Percentiles rank a stretch among this genome's conserved stretches.
These are phyloP conservation scores for Noccaea bulbosa DNA, from an alignment of 345 rosid genomes.

Conservation along the genomic window DNA sequence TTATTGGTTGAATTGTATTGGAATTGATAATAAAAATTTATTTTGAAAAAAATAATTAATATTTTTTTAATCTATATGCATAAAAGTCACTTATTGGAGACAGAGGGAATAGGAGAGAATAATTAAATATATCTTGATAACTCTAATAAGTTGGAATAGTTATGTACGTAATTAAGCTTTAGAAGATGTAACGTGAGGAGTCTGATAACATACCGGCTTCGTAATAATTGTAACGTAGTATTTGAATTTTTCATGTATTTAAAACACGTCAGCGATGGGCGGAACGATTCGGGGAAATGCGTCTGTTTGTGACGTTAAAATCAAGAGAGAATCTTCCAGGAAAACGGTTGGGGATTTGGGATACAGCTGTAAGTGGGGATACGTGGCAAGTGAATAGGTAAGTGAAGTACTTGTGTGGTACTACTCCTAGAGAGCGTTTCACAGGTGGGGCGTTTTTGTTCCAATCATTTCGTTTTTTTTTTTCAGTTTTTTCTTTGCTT, in stretches of 20 bases:
- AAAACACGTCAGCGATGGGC: constrained; percentile 28
- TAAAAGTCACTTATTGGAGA: too few relatives aligned
- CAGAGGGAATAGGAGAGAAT: neutral
- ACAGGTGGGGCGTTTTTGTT: constrained; percentile 14
- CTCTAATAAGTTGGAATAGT: neutral
- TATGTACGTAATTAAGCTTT: neutral
- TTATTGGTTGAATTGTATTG: too few relatives aligned
- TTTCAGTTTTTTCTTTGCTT: neutral
- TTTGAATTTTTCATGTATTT: neutral
- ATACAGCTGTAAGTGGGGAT: constrained; percentile 73
- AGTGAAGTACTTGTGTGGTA: constrained; percentile 21
- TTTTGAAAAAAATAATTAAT: too few relatives aligned
- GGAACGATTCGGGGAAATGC: constrained; percentile 26
- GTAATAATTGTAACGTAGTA: constrained; percentile 26
- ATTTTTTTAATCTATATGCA: too few relatives aligned
- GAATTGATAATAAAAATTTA: too few relatives aligned
- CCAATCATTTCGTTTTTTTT: constrained; percentile 30
- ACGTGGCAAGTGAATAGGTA: constrained; percentile 55
- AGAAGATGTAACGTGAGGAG: constrained; percentile 30
- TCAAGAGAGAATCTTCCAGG: constrained; percentile 56
- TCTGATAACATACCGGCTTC: constrained; percentile 31
- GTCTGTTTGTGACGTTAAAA: constrained; percentile 51
- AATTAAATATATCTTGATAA: neutral
- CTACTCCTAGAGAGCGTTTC: constrained; percentile 38
- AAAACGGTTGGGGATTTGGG: constrained; percentile 71